Evolutionary conservation across 805 yeast genomes (phyloP).

Genomic region (Yamadazyma paraphyllophila): DNA sequence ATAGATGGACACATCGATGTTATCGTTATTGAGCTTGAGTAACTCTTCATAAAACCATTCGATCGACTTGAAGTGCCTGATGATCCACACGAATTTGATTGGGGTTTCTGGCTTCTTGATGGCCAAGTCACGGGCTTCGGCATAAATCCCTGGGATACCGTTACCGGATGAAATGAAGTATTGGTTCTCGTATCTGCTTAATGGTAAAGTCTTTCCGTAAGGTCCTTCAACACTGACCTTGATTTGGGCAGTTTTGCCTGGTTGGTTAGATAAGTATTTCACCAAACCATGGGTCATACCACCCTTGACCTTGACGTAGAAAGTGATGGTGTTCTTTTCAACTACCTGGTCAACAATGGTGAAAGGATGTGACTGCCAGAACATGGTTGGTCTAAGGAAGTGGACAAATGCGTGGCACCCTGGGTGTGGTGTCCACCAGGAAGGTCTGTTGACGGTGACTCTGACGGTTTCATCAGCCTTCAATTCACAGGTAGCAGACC

Average conservation of each 20-base stretch:
- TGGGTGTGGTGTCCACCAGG: conserved; percentile 41
- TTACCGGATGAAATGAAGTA: conserved; percentile 39
- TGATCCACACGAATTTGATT: conserved; percentile 37
- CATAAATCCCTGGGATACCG: conserved; percentile 41
- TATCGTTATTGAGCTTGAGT: conserved; percentile 28
- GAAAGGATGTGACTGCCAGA: conserved; percentile 49
- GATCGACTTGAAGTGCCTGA: conserved; percentile 38
- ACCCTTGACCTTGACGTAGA: conserved; percentile 46
- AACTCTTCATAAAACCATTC: conserved; percentile 42
- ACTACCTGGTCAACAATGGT: conserved; percentile 27
- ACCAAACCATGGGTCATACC: conserved; percentile 38
- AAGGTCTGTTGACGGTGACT: conserved; percentile 48
- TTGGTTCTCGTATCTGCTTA: conserved; percentile 27
- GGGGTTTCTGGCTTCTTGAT: conserved; percentile 10
- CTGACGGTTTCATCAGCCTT: conserved; percentile 43
- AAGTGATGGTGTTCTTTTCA: conserved; percentile 41
- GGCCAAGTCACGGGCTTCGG: conserved; percentile 29
- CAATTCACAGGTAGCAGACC: conserved; percentile 33
- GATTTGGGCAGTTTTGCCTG: conserved; percentile 28
- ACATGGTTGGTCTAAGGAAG: conserved; percentile 37
- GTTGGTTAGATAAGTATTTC: conserved; percentile 31
- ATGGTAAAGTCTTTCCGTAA: conserved; percentile 33
- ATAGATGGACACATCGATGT: conserved; percentile 39
- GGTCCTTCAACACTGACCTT: conserved; percentile 40
- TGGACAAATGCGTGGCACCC: conserved; percentile 39